phyloP scores from a whole-genome alignment of 371 early-diverging fungal species.

The Chytridiales sp. region DNA sequence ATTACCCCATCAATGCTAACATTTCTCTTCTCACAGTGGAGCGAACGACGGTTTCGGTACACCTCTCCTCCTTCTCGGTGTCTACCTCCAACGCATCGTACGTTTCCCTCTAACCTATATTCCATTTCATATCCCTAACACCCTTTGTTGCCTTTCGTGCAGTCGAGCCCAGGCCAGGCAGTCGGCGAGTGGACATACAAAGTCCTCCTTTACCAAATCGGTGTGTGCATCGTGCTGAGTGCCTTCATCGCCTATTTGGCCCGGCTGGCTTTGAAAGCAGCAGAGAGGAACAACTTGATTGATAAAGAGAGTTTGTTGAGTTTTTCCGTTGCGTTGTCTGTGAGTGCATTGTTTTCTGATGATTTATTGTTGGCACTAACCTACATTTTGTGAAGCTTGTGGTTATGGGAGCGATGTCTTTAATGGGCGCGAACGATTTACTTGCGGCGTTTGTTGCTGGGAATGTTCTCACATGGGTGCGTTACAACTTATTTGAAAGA shows the following conservation, averaged over 20 bases:
- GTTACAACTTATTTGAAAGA: too few relatives aligned
- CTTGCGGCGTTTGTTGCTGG: constrained; percentile 91
- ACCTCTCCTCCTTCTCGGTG: constrained; percentile 79
- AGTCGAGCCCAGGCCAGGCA: constrained; percentile 57
- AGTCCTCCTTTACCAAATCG: constrained; percentile 72
- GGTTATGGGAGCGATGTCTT: constrained; percentile 71
- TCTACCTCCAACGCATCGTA: constrained; percentile 51
- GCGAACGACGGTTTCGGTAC: constrained; percentile 76
- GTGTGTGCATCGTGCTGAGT: constrained; percentile 75
- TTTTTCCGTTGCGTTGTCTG: constrained; percentile 81
- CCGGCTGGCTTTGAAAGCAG: constrained; percentile 66
- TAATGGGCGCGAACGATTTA: constrained; percentile 83
- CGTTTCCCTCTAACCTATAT: not conserved
- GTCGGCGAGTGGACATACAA: constrained; percentile 71
- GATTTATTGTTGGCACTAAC: too few relatives aligned
- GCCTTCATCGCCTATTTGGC: constrained; percentile 70
- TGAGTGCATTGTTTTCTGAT: too few relatives aligned
- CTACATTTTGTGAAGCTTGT: too few relatives aligned
- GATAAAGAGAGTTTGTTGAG: constrained; percentile 88
- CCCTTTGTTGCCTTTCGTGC: too few relatives aligned
- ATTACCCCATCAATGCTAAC: too few relatives aligned
- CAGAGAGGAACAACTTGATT: constrained; percentile 72
- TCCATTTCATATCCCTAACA: too few relatives aligned
- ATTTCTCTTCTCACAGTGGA: too few relatives aligned
- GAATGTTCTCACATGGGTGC: constrained; percentile 26